phyloP scores from a whole-genome alignment of 306 rosid genomes.

The Prunus campanulata region DNA sequence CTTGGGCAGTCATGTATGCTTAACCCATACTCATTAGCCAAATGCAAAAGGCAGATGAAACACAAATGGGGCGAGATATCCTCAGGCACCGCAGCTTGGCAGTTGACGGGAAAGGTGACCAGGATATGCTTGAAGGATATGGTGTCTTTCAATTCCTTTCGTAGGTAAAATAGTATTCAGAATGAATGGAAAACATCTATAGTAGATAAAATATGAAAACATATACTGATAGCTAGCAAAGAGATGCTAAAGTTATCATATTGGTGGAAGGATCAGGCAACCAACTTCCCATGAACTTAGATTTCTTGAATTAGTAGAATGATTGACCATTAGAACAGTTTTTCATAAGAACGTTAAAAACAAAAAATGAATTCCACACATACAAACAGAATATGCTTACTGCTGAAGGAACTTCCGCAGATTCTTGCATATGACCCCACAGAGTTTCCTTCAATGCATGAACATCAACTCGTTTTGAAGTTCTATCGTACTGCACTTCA shows the following conservation, averaged over 20 bases:
- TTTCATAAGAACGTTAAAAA: not conserved
- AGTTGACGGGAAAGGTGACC: constrained; percentile 23
- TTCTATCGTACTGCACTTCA: constrained; percentile 23
- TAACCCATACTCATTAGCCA: constrained; percentile 27
- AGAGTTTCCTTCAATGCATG: constrained; percentile 23
- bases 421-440: constrained; percentile 25
- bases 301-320: not conserved
- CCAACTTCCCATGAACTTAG: not conserved
- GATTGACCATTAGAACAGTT: not conserved
- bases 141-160: constrained; percentile 9
- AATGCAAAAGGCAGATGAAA: constrained; percentile 33
- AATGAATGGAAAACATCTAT: not conserved
- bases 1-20: constrained; percentile 19
- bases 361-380: not conserved
- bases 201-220: constrained; percentile 1
- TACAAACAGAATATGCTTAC: constrained; percentile 5
- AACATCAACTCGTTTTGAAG: constrained; percentile 28
- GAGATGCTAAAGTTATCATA: not conserved
- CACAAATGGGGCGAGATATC: constrained; percentile 36
- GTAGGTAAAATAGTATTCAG: not conserved
- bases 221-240: not conserved
- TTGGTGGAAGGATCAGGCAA: not conserved
- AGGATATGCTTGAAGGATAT: constrained; percentile 21
- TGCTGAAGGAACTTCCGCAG: not conserved
- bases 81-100: constrained; percentile 13